phyloP scores from a whole-genome alignment of 169 alveolate genomes.

The Theileria parva region DNA sequence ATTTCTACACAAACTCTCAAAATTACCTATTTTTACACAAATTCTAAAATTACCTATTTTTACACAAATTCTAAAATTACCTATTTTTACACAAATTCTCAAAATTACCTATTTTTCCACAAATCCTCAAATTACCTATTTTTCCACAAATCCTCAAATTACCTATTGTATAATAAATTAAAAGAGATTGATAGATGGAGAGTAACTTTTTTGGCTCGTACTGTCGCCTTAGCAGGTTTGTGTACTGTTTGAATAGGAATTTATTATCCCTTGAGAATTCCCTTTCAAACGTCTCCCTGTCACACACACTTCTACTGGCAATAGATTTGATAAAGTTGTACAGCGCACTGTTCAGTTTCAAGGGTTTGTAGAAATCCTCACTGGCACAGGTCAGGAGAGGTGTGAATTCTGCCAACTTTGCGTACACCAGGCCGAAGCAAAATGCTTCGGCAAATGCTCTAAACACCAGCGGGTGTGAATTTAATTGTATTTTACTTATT shows the following conservation, averaged over 20 bases:
- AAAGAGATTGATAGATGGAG: neutral
- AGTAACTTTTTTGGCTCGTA: neutral
- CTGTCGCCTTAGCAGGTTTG: neutral
- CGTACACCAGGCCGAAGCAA: conserved; percentile 49
- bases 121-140: too few species aligned
- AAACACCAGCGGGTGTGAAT: conserved; percentile 45
- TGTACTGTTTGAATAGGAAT: conserved; percentile 34
- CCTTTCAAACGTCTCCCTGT: conserved; percentile 15
- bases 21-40: too few species aligned
- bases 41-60: too few species aligned
- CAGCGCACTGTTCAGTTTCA: conserved; percentile 17
- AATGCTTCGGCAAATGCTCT: conserved; percentile 55
- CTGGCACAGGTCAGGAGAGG: neutral
- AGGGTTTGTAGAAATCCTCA: conserved; percentile 34
- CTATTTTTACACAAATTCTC: too few species aligned
- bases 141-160: too few species aligned
- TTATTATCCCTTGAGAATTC: neutral
- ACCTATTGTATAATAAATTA: neutral
- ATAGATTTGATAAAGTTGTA: conserved; percentile 17
- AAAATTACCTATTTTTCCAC: too few species aligned
- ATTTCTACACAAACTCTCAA: too few species aligned
- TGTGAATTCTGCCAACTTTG: neutral
- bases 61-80: too few species aligned
- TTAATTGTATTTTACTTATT: conserved; percentile 14
- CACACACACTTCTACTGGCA: conserved; percentile 5